These are phyloP conservation scores for Candida nitratophila DNA, from an alignment of 805 yeast genomes.

Conservation along the genomic window DNA sequence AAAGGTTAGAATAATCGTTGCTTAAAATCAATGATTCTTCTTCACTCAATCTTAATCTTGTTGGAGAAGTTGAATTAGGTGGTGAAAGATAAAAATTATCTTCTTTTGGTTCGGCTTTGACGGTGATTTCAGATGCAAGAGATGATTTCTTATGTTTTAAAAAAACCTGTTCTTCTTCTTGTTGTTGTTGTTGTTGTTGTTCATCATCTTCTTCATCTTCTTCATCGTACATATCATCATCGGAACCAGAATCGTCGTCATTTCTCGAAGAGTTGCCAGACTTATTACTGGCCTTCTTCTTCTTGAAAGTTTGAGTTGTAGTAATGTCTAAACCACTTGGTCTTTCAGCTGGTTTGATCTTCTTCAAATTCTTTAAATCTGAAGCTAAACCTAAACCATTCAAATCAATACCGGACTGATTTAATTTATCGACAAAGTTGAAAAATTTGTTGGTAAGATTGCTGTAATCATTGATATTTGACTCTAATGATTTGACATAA, in stretches of 20 bases:
- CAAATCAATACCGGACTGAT: conserved; percentile 9
- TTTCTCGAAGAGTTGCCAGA: not conserved
- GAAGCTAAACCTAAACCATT: conserved; percentile 7
- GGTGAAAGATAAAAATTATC: conserved; percentile 18
- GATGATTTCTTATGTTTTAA: not conserved
- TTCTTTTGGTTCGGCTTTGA: conserved; percentile 1
- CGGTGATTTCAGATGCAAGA: not conserved
- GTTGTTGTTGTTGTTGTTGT: conserved; percentile 9
- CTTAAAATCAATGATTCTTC: conserved; percentile 16
- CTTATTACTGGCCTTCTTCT: conserved; percentile 7
- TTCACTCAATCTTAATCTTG: conserved; percentile 21
- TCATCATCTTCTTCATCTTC: conserved; percentile 11
- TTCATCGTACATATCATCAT: conserved; percentile 13
- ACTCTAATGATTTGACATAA: conserved; percentile 39
- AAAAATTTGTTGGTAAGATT: conserved; percentile 9
- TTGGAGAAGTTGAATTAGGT: conserved; percentile 25
- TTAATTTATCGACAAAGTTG: conserved; percentile 10
- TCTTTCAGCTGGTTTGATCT: conserved; percentile 12
- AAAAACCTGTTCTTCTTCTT: conserved; percentile 4
- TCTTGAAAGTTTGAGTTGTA: conserved; percentile 11
- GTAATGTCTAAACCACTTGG: conserved; percentile 21
- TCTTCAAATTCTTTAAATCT: conserved; percentile 1
- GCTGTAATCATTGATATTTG: conserved; percentile 5
- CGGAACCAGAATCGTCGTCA: not conserved
- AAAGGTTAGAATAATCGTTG: conserved; percentile 21